Percentiles rank a stretch among this genome's conserved stretches.
phyloP scores from a whole-genome alignment of 768 basidiomycete genomes.

The Kwoniella newhampshirensis region DNA sequence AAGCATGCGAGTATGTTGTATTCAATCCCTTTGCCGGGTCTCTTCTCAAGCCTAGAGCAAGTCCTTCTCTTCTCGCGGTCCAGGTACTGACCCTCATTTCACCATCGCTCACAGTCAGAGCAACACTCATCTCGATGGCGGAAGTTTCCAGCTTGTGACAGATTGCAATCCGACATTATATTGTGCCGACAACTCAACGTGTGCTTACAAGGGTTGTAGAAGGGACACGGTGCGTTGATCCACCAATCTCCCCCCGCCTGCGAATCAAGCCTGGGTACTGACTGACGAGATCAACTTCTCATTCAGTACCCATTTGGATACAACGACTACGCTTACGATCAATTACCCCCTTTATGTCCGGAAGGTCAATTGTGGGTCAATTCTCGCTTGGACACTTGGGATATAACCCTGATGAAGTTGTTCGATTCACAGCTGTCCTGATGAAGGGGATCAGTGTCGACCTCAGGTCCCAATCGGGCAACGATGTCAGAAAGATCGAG shows the following conservation, averaged over 20 bases:
- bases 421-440: slow-evolving; percentile 62
- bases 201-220: slow-evolving; percentile 68
- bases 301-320: slow-evolving; percentile 51
- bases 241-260: too few relatives aligned
- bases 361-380: slow-evolving; percentile 59
- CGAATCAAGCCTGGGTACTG: too few relatives aligned
- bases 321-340: slow-evolving; percentile 42
- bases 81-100: background rate
- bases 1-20: slow-evolving; percentile 39
- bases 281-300: slow-evolving; percentile 7
- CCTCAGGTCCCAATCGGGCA: slow-evolving; percentile 63
- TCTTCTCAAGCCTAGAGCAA: background rate
- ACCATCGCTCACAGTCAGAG: slow-evolving; percentile 57
- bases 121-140: slow-evolving; percentile 68
- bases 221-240: slow-evolving; percentile 68
- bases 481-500: slow-evolving; percentile 79
- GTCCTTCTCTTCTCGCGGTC: too few relatives aligned
- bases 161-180: slow-evolving; percentile 73
- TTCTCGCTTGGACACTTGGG: background rate
- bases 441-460: slow-evolving; percentile 74
- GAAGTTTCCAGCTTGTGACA: slow-evolving; percentile 75
- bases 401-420: background rate
- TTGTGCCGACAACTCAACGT: slow-evolving; percentile 63
- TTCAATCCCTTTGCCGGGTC: background rate
- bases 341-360: slow-evolving; percentile 65